Conservation (phyloP, 2,329 filamentous ascomycete species). For the Hypoxylon sp. region DNA sequence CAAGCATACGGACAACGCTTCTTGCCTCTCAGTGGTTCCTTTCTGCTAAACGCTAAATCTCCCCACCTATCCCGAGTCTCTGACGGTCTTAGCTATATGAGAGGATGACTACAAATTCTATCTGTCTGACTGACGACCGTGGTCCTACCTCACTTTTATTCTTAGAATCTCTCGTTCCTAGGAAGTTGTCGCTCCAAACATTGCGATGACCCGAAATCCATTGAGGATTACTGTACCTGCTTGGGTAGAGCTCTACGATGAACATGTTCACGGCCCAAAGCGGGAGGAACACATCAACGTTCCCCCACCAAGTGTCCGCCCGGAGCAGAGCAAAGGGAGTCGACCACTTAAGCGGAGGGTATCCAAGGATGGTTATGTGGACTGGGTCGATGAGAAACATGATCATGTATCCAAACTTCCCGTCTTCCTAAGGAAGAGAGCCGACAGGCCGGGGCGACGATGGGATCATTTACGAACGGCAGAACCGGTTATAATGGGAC, state of each 20-base stretch:
- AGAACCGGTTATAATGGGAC: conserved; percentile 71
- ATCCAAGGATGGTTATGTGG: conserved; percentile 55
- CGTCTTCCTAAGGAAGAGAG: conserved; percentile 64
- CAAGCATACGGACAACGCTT: conserved; percentile 10
- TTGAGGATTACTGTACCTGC: conserved; percentile 52
- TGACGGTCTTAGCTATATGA: conserved; percentile 32
- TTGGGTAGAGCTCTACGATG: conserved; percentile 54
- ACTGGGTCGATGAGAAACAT: conserved; percentile 55
- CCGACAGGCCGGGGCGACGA: conserved; percentile 65
- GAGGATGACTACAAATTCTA: conserved; percentile 40
- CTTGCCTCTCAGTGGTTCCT: conserved; percentile 24
- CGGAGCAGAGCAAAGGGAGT: conserved; percentile 50
- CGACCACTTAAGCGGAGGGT: conserved; percentile 52
- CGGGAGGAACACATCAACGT: conserved; percentile 38
- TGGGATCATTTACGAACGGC: conserved; percentile 73
- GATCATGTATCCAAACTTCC: conserved; percentile 59
- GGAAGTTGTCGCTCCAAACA: conserved; percentile 35
- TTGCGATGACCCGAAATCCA: conserved; percentile 51
- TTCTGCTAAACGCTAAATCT: conserved; percentile 31
- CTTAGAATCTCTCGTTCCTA: conserved; percentile 39
- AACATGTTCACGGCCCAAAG: conserved; percentile 49
- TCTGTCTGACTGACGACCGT: conserved; percentile 21
- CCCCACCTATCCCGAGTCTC: conserved; percentile 34
- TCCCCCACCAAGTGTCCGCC: conserved; percentile 47
- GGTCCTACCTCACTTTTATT: conserved; percentile 36